Evolutionary conservation across 805 yeast genomes (phyloP).

Genomic region (Lachancea sp.): DNA sequence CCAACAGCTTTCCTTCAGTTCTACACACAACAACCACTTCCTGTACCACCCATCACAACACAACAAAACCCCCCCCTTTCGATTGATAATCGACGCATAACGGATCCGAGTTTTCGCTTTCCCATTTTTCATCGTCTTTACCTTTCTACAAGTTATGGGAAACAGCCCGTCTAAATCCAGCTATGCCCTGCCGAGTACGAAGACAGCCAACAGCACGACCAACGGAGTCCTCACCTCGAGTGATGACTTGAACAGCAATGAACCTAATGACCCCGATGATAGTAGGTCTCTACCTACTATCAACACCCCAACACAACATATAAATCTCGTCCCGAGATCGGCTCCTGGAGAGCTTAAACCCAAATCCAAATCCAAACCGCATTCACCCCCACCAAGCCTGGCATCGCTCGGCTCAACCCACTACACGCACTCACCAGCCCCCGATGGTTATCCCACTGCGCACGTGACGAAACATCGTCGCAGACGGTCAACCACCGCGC

Average conservation of each 20-base stretch:
- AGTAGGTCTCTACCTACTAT: conserved; percentile 37
- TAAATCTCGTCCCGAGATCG: conserved; percentile 9
- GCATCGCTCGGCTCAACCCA: conserved; percentile 7
- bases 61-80: no score
- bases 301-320: conserved; percentile 15
- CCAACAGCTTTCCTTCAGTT: no score
- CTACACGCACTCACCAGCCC: conserved; percentile 5
- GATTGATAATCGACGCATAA: no score
- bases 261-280: conserved; percentile 43
- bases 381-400: conserved; percentile 1
- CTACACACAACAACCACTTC: no score
- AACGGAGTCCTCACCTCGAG: conserved; percentile 28
- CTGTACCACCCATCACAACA: no score
- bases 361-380: neutral
- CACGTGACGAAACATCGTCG: neutral
- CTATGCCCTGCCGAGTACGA: conserved; percentile 36
- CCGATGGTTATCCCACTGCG: neutral
- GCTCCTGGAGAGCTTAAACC: conserved; percentile 17
- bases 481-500: neutral
- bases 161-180: conserved; percentile 53
- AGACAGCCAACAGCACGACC: conserved; percentile 17
- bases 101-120: no score
- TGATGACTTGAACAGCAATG: conserved; percentile 31
- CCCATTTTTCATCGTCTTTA: no score
- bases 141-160: conserved; percentile 39